phyloP scores from a whole-genome alignment of 768 basidiomycete species.

The Pilatotrama ljubarskyi region DNA sequence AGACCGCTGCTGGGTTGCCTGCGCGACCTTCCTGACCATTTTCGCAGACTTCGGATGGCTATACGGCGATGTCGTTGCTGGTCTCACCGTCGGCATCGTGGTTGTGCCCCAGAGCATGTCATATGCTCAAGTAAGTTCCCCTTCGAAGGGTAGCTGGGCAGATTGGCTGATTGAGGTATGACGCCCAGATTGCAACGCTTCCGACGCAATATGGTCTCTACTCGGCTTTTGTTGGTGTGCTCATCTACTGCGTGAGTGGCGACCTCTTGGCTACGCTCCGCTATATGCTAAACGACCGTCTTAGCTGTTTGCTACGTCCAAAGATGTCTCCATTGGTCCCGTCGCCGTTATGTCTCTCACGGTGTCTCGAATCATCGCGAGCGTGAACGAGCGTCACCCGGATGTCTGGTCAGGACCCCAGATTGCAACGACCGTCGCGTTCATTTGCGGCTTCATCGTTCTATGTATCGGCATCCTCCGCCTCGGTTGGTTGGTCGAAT shows the following conservation, averaged over 20 bases:
- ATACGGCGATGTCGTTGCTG: conserved; percentile 85
- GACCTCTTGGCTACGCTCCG: background rate
- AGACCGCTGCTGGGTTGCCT: conserved; percentile 27
- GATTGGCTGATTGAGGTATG: background rate
- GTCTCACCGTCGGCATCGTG: conserved; percentile 92
- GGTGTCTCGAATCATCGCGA: conserved; percentile 74
- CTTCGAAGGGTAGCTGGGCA: background rate
- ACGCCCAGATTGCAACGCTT: conserved; percentile 73
- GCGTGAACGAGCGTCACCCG: conserved; percentile 56
- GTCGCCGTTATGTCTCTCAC: conserved; percentile 98
- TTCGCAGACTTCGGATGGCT: conserved; percentile 72
- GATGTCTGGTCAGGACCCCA: conserved; percentile 61
- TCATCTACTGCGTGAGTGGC: conserved; percentile 73
- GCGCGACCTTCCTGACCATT: background rate
- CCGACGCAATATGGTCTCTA: conserved; percentile 89
- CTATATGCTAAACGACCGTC: background rate
- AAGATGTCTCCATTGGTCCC: conserved; percentile 99
- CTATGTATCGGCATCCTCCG: conserved; percentile 87
- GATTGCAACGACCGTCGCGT: conserved; percentile 83
- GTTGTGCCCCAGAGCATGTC: conserved; percentile 95
- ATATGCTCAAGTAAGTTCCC: conserved; percentile 62
- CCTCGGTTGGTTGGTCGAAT: conserved; percentile 93
- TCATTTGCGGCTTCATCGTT: conserved; percentile 89
- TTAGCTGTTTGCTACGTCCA: conserved; percentile 93
- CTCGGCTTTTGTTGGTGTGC: conserved; percentile 87